These are phyloP conservation scores for Hyaloscypha hepaticicola DNA, from an alignment of 495 filamentous ascomycete genomes.

Conservation along the genomic window DNA sequence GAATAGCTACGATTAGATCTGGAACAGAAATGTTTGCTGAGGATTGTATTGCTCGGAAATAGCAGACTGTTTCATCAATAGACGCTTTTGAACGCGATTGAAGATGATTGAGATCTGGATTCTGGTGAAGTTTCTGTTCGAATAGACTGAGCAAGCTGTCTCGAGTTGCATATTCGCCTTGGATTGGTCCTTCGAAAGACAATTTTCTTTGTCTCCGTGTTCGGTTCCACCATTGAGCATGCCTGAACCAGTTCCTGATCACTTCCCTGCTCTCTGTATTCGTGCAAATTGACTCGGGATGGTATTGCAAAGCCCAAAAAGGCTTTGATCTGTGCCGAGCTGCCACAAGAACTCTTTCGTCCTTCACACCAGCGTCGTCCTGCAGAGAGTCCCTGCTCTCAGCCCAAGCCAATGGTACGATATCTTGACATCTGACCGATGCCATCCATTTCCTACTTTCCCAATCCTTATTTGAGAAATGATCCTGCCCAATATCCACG, in stretches of 20 bases:
- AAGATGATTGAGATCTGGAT: neutral
- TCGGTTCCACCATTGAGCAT: slow-evolving; percentile 55
- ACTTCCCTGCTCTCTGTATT: slow-evolving; percentile 62
- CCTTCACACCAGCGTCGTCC: slow-evolving; percentile 30
- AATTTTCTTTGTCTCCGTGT: slow-evolving; percentile 14
- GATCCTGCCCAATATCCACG: slow-evolving; percentile 53
- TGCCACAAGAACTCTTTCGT: slow-evolving; percentile 71
- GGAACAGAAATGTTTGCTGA: slow-evolving; percentile 14
- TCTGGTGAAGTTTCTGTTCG: slow-evolving; percentile 9
- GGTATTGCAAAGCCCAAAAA: slow-evolving; percentile 91
- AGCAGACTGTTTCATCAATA: slow-evolving; percentile 2
- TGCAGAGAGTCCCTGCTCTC: slow-evolving; percentile 37
- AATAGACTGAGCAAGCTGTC: slow-evolving; percentile 26
- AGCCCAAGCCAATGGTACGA: slow-evolving; percentile 69
- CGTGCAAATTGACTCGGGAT: slow-evolving; percentile 92
- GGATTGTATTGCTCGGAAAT: slow-evolving; percentile 11
- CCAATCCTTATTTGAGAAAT: slow-evolving; percentile 37
- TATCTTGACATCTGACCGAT: slow-evolving; percentile 25
- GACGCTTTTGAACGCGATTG: neutral
- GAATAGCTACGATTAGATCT: slow-evolving; percentile 25
- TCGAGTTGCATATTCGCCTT: slow-evolving; percentile 18
- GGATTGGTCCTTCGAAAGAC: neutral
- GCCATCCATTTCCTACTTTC: slow-evolving; percentile 15
- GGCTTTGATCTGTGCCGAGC: slow-evolving; percentile 68
- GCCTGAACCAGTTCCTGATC: slow-evolving; percentile 73